Evolutionary conservation across 148 eudicot genomes (phyloP), one percentile per base, ranked within the genome.

Genomic region (Beta vulgaris): DNA sequence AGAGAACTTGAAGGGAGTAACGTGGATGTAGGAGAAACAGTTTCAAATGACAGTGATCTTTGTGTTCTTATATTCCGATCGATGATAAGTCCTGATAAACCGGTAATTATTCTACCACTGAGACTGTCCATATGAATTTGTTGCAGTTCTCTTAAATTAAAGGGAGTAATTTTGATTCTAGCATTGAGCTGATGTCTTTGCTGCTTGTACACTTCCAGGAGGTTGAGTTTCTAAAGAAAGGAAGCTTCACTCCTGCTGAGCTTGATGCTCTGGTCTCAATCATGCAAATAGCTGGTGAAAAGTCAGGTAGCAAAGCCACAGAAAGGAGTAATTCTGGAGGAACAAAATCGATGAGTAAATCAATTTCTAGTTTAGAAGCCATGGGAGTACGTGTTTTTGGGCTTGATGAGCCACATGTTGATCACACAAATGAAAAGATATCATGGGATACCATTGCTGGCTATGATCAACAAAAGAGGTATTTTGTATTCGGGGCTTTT

Each of bases 401-500:
- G 63, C 81, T 92, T 37, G 84, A 84, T 67, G 87, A 85, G 71
- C 77, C 86, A 12, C 82, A 36, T 61, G 32, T 64, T 31, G 93
- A 68, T 72, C 18, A 71, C 40, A 16, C 84, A 34, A 89, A 78
- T 73, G 58, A 76, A 68, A 86, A 87, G 65, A 87, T 96, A 72
- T 88, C 99, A 65, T 96, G 99, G 99, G 98, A 92, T 35, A 92
- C 91, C 72, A 96, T 92, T 84, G 99, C 99, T 85, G 99, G 99
- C 35, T 96, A 92, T 86, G 84, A 87, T 69, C 80, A 89, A 71
- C 99, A 96, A 74, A 96, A 96, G 71, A 76, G 98, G 99, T 96
- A 85, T 26, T 71, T 75, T 36, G 62, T 60, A 15, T 72, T 29
- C 69, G 66, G 60, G 25, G 18, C 57, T 72, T 55, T 4, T 53